phyloP scores from a whole-genome alignment of 768 basidiomycete species.

The Exidia glandulosa region DNA sequence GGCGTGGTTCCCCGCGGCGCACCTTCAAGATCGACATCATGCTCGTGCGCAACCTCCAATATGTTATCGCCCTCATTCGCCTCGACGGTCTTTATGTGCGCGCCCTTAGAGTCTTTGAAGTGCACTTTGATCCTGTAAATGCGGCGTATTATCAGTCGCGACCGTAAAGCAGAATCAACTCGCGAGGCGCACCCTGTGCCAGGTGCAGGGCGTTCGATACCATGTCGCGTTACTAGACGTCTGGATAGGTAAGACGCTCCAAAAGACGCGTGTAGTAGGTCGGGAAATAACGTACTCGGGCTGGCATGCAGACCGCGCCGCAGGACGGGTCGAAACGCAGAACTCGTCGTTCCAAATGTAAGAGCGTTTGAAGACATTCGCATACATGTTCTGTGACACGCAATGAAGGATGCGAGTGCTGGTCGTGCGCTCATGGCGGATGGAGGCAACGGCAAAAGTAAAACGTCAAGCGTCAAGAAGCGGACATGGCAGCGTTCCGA shows the following conservation, averaged over 20 bases:
- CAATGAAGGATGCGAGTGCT: too few species aligned
- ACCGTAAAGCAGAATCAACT: background rate
- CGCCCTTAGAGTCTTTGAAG: slow-evolving; percentile 83
- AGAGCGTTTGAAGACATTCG: too few species aligned
- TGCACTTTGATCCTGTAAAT: slow-evolving; percentile 66
- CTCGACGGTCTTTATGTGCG: slow-evolving; percentile 75
- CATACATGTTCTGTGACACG: too few species aligned
- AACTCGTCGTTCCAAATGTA: too few species aligned
- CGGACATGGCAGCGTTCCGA: too few species aligned
- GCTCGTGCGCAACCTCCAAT: slow-evolving; percentile 82
- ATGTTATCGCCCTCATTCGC: slow-evolving; percentile 92
- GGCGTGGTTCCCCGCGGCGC: background rate
- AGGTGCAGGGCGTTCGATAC: slow-evolving; percentile 49
- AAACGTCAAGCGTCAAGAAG: too few species aligned
- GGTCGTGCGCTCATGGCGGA: too few species aligned
- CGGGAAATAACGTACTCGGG: too few species aligned
- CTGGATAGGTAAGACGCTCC: background rate
- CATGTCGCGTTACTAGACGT: slow-evolving; percentile 29
- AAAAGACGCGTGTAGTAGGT: background rate
- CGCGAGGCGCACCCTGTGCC: slow-evolving; percentile 50
- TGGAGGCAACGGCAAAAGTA: too few species aligned
- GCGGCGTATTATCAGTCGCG: background rate
- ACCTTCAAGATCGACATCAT: slow-evolving; percentile 96
- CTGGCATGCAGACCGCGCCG: too few species aligned
- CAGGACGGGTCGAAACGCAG: too few species aligned